These are phyloP conservation scores for Globisporangium nunn DNA, from an alignment of 352 stramenopile genomes.

Conservation along the genomic window DNA sequence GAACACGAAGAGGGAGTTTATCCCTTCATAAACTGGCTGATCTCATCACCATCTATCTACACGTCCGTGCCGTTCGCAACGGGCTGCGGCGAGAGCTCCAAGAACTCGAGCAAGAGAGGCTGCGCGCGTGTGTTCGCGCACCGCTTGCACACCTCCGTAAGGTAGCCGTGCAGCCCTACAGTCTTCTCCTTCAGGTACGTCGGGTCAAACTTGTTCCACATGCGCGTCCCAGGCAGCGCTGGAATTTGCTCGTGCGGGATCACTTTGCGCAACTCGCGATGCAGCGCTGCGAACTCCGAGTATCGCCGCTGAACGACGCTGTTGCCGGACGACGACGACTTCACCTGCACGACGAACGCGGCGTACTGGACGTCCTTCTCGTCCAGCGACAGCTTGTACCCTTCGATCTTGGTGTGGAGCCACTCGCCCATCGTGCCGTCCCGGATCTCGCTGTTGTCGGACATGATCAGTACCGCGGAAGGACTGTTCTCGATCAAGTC, in stretches of 20 bases:
- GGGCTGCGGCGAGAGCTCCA: conserved; percentile 30
- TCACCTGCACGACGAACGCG: conserved; percentile 76
- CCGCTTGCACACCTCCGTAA: conserved; percentile 65
- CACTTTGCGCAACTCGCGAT: conserved; percentile 68
- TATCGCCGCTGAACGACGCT: conserved; percentile 74
- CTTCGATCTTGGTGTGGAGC: conserved; percentile 77
- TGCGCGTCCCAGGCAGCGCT: conserved; percentile 52
- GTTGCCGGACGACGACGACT: conserved; percentile 46
- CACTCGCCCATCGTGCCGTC: conserved; percentile 36
- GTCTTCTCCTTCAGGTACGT: conserved; percentile 78
- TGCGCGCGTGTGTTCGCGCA: conserved; percentile 67
- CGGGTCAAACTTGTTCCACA: conserved; percentile 84
- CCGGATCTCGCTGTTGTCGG: conserved; percentile 17
- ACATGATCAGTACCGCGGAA: conserved; percentile 69
- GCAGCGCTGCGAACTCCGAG: conserved; percentile 70
- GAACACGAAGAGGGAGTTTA: not conserved
- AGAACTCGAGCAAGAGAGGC: conserved; percentile 54
- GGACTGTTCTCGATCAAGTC: conserved; percentile 79
- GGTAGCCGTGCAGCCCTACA: conserved; percentile 59
- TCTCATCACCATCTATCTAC: not conserved
- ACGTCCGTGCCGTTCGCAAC: conserved; percentile 8
- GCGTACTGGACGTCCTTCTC: conserved; percentile 70
- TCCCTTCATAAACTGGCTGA: not conserved
- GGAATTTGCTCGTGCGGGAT: conserved; percentile 77
- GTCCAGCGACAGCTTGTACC: conserved; percentile 55